These are phyloP conservation scores for Neoarthrinium moseri DNA, from an alignment of 2,329 filamentous ascomycete species.

Conservation along the genomic window DNA sequence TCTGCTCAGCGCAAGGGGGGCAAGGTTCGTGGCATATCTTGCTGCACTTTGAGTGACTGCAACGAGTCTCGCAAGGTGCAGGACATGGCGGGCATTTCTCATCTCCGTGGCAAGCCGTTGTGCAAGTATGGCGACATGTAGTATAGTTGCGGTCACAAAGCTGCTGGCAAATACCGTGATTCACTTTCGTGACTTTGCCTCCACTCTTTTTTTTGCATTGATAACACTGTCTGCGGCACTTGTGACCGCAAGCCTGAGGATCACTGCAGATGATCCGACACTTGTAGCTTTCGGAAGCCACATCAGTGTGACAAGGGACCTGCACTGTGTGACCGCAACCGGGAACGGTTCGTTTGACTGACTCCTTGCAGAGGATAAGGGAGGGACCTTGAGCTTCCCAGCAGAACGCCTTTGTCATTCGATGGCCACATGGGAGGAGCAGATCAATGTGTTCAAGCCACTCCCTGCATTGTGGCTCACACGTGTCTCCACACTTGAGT, in stretches of 20 bases:
- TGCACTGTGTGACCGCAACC: slow-evolving; percentile 53
- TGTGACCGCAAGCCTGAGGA: slow-evolving; percentile 56
- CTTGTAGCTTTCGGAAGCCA: slow-evolving; percentile 34
- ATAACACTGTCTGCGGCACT: slow-evolving; percentile 48
- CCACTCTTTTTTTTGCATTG: slow-evolving; percentile 41
- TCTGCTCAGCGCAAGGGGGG: slow-evolving; percentile 54
- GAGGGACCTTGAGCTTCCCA: slow-evolving; percentile 41
- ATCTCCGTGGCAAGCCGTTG: slow-evolving; percentile 48
- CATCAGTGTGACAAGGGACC: slow-evolving; percentile 49
- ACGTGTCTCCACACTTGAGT: slow-evolving; percentile 40
- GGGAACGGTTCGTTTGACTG: slow-evolving; percentile 46
- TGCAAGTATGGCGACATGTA: slow-evolving; percentile 58
- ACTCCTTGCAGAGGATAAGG: slow-evolving; percentile 45
- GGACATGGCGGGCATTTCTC: slow-evolving; percentile 46
- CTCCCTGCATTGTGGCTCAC: slow-evolving; percentile 34
- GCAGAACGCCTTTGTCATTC: slow-evolving; percentile 28
- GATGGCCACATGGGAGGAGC: slow-evolving; percentile 42
- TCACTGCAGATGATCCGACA: slow-evolving; percentile 49
- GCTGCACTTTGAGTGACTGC: slow-evolving; percentile 55
- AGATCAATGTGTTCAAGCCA: slow-evolving; percentile 26
- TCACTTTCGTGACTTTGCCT: slow-evolving; percentile 22
- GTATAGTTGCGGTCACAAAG: slow-evolving; percentile 48
- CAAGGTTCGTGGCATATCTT: slow-evolving; percentile 60
- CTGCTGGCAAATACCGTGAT: slow-evolving; percentile 48
- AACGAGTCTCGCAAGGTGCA: slow-evolving; percentile 52